phyloP scores from a whole-genome alignment of 2,329 filamentous ascomycete genomes.

The Sporothrix brunneoviolacea region DNA sequence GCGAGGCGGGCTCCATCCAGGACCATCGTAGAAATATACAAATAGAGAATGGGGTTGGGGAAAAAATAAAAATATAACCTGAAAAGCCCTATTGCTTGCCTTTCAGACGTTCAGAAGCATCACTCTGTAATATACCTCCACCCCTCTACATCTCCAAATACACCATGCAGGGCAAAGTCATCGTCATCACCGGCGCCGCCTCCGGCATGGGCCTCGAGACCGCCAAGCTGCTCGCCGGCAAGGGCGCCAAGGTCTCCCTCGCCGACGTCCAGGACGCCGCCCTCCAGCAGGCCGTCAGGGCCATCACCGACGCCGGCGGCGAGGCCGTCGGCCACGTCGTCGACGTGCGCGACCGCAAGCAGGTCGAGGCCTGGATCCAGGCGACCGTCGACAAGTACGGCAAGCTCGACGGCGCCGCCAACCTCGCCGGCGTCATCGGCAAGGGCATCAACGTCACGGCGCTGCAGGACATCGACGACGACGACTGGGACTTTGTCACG shows the following conservation, averaged over 20 bases:
- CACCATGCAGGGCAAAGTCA: constrained; percentile 28
- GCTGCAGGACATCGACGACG: constrained; percentile 33
- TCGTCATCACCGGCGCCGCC: constrained; percentile 39
- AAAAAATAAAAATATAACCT: too few relatives aligned
- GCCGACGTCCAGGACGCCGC: constrained; percentile 34
- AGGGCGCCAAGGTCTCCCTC: constrained; percentile 37
- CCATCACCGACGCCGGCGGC: background rate
- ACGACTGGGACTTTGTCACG: constrained; percentile 13
- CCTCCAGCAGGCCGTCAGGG: constrained; percentile 21
- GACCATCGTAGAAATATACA: too few relatives aligned
- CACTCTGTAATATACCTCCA: background rate
- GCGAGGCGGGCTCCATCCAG: too few relatives aligned
- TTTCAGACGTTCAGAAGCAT: too few relatives aligned
- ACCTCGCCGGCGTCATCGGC: constrained; percentile 45
- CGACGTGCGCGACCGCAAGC: constrained; percentile 2
- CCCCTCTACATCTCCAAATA: too few relatives aligned
- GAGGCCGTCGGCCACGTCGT: background rate
- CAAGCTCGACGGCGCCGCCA: constrained; percentile 47
- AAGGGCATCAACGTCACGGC: constrained; percentile 34
- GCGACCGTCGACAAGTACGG: constrained; percentile 25
- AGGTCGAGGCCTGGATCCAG: constrained; percentile 7
- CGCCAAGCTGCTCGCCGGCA: constrained; percentile 32
- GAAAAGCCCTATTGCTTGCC: too few relatives aligned
- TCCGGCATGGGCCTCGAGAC: constrained; percentile 41
- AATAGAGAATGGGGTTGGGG: too few relatives aligned